These are phyloP conservation scores for Crithidia brevicula DNA, from an alignment of 208 protist genomes.

Conservation along the genomic window DNA sequence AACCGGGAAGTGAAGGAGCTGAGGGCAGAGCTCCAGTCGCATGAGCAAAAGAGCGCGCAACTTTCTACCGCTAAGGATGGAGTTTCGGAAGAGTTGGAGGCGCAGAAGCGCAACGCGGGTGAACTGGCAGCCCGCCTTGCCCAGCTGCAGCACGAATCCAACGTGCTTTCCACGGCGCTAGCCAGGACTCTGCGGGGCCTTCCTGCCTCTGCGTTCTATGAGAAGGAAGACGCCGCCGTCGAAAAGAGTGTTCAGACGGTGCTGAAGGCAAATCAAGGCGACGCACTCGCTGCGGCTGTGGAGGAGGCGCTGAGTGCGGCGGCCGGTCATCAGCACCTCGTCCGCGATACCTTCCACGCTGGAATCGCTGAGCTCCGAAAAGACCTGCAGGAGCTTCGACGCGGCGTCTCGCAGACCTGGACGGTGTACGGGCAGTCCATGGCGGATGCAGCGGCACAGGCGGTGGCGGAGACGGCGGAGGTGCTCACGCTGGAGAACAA, in stretches of 20 bases:
- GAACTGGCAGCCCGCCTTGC: conserved; percentile 23
- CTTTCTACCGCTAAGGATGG: neutral
- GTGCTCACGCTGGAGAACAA: conserved; percentile 40
- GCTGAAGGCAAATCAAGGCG: conserved; percentile 52
- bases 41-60: neutral
- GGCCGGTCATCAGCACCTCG: conserved; percentile 15
- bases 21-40: conserved; percentile 12
- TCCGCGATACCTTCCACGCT: conserved; percentile 76
- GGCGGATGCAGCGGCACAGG: conserved; percentile 20
- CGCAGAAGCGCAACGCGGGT: conserved; percentile 18
- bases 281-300: conserved; percentile 34
- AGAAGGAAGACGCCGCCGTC: conserved; percentile 13
- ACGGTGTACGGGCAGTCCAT: conserved; percentile 50
- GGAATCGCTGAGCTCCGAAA: conserved; percentile 59
- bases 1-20: conserved; percentile 30
- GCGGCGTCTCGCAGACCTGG: conserved; percentile 70
- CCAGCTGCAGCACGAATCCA: conserved; percentile 39
- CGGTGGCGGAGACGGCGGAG: conserved; percentile 26
- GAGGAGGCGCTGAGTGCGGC: conserved; percentile 31
- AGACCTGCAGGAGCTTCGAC: conserved; percentile 52
- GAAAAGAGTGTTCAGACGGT: conserved; percentile 45
- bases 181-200: conserved; percentile 15
- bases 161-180: conserved; percentile 34
- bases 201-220: neutral
- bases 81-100: conserved; percentile 10